Evolutionary conservation across 2,329 filamentous ascomycete species (phyloP).

Genomic region (Colletotrichum cordylinicola): DNA sequence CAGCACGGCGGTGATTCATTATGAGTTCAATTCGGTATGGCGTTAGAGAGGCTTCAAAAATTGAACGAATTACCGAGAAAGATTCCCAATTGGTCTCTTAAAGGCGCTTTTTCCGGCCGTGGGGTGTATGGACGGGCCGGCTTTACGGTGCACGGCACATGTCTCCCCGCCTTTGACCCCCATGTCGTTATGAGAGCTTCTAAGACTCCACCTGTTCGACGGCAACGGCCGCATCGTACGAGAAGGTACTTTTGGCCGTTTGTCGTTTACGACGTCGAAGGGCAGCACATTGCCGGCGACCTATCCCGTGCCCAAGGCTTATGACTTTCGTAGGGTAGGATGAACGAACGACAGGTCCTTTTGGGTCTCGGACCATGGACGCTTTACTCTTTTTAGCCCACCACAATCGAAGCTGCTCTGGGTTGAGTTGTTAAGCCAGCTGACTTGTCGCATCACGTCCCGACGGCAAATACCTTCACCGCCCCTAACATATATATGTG

Average conservation of each 20-base stretch:
- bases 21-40: neutral
- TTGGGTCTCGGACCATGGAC: neutral
- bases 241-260: neutral
- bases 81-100: neutral
- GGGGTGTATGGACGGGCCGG: neutral
- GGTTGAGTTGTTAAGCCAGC: neutral
- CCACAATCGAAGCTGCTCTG: no score
- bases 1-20: neutral
- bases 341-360: neutral
- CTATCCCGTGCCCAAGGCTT: neutral
- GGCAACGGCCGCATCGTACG: neutral
- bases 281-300: neutral
- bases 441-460: neutral
- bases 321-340: neutral
- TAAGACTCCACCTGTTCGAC: neutral
- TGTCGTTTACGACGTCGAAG: neutral
- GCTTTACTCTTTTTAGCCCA: neutral
- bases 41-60: neutral
- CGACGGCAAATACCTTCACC: neutral
- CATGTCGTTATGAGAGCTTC: neutral
- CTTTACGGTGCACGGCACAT: neutral
- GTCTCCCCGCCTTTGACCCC: neutral
- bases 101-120: neutral
- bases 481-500: no score
- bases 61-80: neutral